Evolutionary conservation across 306 rosid genomes (phyloP), one percentile per base, ranked within the genome.

Genomic region (Erythrophleum fordii): DNA sequence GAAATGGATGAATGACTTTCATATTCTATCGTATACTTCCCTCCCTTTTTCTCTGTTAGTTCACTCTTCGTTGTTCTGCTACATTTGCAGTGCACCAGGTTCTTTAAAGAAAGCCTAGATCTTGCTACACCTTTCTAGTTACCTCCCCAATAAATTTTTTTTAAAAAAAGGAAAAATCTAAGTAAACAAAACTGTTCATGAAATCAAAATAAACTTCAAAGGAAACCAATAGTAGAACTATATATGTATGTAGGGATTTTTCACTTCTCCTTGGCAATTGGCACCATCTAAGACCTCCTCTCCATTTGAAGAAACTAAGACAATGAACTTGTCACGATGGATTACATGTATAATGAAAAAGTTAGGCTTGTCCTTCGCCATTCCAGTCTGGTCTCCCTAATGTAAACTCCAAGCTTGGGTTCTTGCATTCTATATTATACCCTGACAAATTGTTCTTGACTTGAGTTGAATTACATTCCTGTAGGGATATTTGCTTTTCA

Each of bases 381-480:
- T 90, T 83, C 98, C 98, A 94, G 52, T 90, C 97, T 29, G 98
- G 96, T 86, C 88, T 94, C 46, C 98, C 98, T 89, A 94, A 87
- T 31, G 97, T 94, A 86, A 94, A 94, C 87, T 94, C 98, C 97
- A 94, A 88, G 83, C 92, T 89, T 73, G 97, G 97, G 51, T 88
- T 89, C 88, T 91, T 92, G 88, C 89, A 87, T 55, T 90, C 97
- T 75, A 85, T 81, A 78, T 65, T 86, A 59, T 82, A 84, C 68
- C 85, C 90, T 59, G 86, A 64, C 75, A 86, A 69, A 68, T 61
- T 80, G 77, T 81, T 88, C 90, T 82, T 92, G 16, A 83, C 20
- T 82, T 86, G 84, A 39, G 68, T 83, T 80, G 98, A 90, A 87
- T 92, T 92, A 77, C 97, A 87, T 42, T 91, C 94, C 98, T 94